Evolutionary conservation across 129 eudicot genomes (phyloP).

Genomic region (Flaveria brownii): DNA sequence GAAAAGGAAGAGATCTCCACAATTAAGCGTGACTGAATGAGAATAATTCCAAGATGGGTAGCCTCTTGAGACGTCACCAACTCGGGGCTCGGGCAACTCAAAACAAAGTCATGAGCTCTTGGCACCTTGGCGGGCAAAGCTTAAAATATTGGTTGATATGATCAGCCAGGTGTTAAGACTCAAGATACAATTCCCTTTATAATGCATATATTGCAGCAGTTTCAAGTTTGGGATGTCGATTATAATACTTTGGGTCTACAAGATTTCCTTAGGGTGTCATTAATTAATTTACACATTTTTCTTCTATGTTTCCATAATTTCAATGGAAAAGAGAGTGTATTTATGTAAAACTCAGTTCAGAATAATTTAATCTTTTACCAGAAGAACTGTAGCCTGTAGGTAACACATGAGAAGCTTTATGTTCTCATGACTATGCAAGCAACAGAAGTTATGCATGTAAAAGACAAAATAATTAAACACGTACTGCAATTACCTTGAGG

Average conservation of each 20-base stretch:
- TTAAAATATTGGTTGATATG: not conserved
- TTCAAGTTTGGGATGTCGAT: too few species aligned
- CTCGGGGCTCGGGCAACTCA: not conserved
- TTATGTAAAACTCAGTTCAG: not conserved
- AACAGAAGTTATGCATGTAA: slow-evolving; percentile 2
- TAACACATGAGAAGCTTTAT: not conserved
- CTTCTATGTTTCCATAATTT: not conserved
- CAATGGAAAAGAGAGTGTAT: not conserved
- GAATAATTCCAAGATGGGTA: not conserved
- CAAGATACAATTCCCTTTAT: too few species aligned
- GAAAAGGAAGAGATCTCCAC: not conserved
- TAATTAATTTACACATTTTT: not conserved
- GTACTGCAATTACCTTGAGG: slow-evolving; percentile 59
- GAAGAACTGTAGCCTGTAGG: not conserved
- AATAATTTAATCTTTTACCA: not conserved
- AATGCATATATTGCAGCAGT: too few species aligned
- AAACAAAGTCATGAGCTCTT: not conserved
- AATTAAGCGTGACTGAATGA: not conserved
- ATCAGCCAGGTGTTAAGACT: too few species aligned
- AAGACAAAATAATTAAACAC: not conserved
- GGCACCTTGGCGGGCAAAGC: not conserved
- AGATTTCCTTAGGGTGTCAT: not conserved
- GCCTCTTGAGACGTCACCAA: not conserved
- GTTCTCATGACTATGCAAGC: slow-evolving; percentile 11
- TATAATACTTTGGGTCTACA: not conserved